Percentiles rank a stretch among this genome's conserved stretches.
phyloP scores from a whole-genome alignment of 1,284 basidiomycete genomes.

The Schizophyllum amplum region DNA sequence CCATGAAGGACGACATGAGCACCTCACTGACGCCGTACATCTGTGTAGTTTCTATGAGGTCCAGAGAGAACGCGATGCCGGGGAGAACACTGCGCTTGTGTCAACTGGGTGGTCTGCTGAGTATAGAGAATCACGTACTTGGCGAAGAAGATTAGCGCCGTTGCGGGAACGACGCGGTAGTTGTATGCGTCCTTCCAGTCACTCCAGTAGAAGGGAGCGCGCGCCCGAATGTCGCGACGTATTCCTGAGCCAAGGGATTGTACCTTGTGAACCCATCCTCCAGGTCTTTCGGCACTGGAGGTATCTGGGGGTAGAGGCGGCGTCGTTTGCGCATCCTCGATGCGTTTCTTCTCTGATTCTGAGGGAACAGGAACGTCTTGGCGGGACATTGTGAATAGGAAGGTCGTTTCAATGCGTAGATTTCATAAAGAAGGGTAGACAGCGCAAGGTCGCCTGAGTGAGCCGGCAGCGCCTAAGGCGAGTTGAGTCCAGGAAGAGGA shows the following conservation, averaged over 20 bases:
- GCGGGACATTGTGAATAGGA: not conserved
- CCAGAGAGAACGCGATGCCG: slow-evolving; percentile 88
- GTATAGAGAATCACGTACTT: slow-evolving; percentile 42
- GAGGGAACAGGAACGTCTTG: not conserved
- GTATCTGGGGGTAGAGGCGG: not conserved
- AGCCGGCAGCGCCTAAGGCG: too few species aligned
- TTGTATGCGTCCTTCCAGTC: slow-evolving; percentile 91
- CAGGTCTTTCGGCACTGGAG: slow-evolving; percentile 1
- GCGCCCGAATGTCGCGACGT: slow-evolving; percentile 63
- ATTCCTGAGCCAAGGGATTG: slow-evolving; percentile 62
- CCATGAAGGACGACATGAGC: slow-evolving; percentile 74
- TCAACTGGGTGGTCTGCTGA: not conserved
- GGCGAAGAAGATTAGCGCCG: slow-evolving; percentile 71
- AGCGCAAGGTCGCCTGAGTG: too few species aligned
- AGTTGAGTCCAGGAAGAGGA: too few species aligned
- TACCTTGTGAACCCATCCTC: slow-evolving; percentile 9
- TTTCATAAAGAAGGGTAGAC: too few species aligned
- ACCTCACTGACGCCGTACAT: slow-evolving; percentile 92
- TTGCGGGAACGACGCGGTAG: slow-evolving; percentile 73
- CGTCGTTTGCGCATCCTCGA: not conserved
- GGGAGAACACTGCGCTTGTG: slow-evolving; percentile 59
- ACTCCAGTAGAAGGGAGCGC: slow-evolving; percentile 74
- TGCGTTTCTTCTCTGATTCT: not conserved
- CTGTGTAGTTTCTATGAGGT: slow-evolving; percentile 87
- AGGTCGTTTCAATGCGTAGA: not conserved